These are phyloP conservation scores for Sutorius eximius DNA, from an alignment of 1,284 basidiomycete species.

Conservation along the genomic window DNA sequence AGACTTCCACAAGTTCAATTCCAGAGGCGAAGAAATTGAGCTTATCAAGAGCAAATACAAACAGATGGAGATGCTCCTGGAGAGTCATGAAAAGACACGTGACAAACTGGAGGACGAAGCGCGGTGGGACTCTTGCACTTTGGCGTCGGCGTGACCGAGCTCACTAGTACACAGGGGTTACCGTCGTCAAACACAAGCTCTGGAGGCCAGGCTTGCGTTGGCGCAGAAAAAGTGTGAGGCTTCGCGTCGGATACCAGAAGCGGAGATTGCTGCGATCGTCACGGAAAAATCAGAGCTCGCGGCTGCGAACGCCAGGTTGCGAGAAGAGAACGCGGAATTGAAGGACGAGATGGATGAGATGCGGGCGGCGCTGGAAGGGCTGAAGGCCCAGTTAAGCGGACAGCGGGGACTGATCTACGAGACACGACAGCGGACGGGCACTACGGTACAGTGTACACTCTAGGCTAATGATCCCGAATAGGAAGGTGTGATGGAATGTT, in stretches of 20 bases:
- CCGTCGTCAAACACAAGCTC: slow-evolving; percentile 55
- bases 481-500: slow-evolving; percentile 36
- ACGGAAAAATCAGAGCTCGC: slow-evolving; percentile 48
- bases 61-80: slow-evolving; percentile 62
- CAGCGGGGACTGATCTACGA: slow-evolving; percentile 44
- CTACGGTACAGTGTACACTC: slow-evolving; percentile 5
- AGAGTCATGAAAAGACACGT: slow-evolving; percentile 54
- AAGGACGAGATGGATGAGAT: slow-evolving; percentile 70
- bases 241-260: slow-evolving; percentile 38
- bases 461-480: slow-evolving; percentile 22
- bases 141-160: slow-evolving; percentile 1
- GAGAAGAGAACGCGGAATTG: slow-evolving; percentile 57
- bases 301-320: slow-evolving; percentile 49
- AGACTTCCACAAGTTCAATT: slow-evolving; percentile 69
- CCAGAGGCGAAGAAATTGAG: slow-evolving; percentile 58
- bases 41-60: slow-evolving; percentile 54
- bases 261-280: slow-evolving; percentile 43
- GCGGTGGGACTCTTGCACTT: slow-evolving; percentile 43
- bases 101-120: slow-evolving; percentile 51
- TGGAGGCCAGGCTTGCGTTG: slow-evolving; percentile 53
- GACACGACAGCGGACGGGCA: slow-evolving; percentile 25
- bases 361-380: slow-evolving; percentile 64
- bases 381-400: slow-evolving; percentile 55
- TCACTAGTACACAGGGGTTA: slow-evolving; percentile 43
- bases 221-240: slow-evolving; percentile 37